A percentile compares a stretch with the other conserved stretches of the same genome.
Conservation (phyloP, 371 early-diverging fungal genomes). For the Blakeslea trispora region DNA sequence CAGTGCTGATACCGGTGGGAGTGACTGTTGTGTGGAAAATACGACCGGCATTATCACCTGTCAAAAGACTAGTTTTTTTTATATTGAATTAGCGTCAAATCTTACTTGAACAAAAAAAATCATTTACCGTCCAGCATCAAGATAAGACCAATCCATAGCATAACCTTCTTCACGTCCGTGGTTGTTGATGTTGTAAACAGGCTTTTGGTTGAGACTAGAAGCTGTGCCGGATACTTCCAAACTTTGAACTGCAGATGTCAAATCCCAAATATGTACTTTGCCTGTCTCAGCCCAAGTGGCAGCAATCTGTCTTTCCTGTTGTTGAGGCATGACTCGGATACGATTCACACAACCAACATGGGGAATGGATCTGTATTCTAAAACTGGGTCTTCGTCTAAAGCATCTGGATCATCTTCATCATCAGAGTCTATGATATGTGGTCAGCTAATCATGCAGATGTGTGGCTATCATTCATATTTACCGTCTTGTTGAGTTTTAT, state of each 20-base stretch:
- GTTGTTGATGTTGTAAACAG: constrained; percentile 75
- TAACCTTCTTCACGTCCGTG: constrained; percentile 90
- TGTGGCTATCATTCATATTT: no score
- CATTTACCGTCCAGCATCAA: constrained; percentile 61
- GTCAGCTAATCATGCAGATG: no score
- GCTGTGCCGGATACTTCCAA: constrained; percentile 80
- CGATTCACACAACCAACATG: constrained; percentile 95
- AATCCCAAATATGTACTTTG: constrained; percentile 90
- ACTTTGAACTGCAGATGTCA: constrained; percentile 69
- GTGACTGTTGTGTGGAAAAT: constrained; percentile 81
- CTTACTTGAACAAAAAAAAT: no score
- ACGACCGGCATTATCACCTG: constrained; percentile 81
- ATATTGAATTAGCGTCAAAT: no score
- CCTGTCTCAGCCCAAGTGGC: constrained; percentile 96
- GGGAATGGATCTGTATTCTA: constrained; percentile 80
- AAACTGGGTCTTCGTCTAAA: constrained; percentile 91
- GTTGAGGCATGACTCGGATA: constrained; percentile 75
- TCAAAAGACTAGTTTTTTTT: constrained; percentile 63
- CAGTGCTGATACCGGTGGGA: constrained; percentile 64
- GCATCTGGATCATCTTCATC: constrained; percentile 80
- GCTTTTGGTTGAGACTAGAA: constrained; percentile 66
- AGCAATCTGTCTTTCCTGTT: constrained; percentile 63
- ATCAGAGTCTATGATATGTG: constrained; percentile 56
- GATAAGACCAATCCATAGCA: constrained; percentile 91
- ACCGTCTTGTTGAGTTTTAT: constrained; percentile 90